Evolutionary conservation across 345 rosid genomes (phyloP).

Genomic region (Erodium maritimum): DNA sequence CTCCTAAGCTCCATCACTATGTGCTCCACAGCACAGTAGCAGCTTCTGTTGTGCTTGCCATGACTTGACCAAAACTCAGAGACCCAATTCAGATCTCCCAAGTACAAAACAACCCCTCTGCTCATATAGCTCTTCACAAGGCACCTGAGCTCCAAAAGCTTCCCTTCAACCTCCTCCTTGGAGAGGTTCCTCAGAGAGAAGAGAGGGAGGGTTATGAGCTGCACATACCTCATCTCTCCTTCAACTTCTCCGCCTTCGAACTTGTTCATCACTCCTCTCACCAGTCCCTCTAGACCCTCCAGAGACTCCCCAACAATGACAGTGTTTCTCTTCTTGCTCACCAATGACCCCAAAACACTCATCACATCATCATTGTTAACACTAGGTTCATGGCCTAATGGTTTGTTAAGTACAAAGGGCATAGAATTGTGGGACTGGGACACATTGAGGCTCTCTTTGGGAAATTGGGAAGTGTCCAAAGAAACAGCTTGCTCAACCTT

Average conservation of each 20-base stretch:
- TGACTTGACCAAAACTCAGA: slow-evolving; percentile 46
- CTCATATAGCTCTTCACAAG: slow-evolving; percentile 28
- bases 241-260: slow-evolving; percentile 41
- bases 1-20: slow-evolving; percentile 46
- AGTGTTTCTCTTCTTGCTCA: slow-evolving; percentile 32
- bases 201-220: slow-evolving; percentile 45
- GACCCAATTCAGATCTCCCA: slow-evolving; percentile 54
- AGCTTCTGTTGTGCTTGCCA: slow-evolving; percentile 35
- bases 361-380: slow-evolving; percentile 27
- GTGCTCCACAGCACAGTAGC: slow-evolving; percentile 31
- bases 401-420: slow-evolving; percentile 16
- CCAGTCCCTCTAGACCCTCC: slow-evolving; percentile 25
- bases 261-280: slow-evolving; percentile 37
- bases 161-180: slow-evolving; percentile 45
- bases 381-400: slow-evolving; percentile 11
- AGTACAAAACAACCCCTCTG: slow-evolving; percentile 39
- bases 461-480: slow-evolving; percentile 23
- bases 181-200: slow-evolving; percentile 31
- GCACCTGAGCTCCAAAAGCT: slow-evolving; percentile 41
- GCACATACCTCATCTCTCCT: slow-evolving; percentile 30
- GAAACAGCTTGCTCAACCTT: slow-evolving; percentile 53
- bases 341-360: slow-evolving; percentile 30
- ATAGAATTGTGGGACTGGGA: slow-evolving; percentile 12
- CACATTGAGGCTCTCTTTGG: slow-evolving; percentile 10
- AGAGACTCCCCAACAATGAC: slow-evolving; percentile 41